phyloP scores from a whole-genome alignment of 257 asterid species.

The Cynanchum wilfordii region DNA sequence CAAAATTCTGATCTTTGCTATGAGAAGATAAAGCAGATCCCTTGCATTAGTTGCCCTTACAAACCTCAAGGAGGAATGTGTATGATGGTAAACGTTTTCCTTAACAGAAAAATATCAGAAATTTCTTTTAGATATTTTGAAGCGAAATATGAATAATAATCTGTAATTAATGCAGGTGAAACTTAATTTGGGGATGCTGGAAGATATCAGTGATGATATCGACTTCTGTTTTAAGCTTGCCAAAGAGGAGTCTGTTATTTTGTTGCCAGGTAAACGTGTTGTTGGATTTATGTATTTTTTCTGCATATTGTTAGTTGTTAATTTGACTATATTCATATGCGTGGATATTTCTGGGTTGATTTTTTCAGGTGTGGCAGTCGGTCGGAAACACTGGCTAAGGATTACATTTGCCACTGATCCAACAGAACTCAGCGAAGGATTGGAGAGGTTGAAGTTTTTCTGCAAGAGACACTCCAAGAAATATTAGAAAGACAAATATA shows the following conservation, averaged over 20 bases:
- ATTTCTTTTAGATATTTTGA: too few species aligned
- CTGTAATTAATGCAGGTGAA: slow-evolving; percentile 37
- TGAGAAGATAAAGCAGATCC: slow-evolving; percentile 45
- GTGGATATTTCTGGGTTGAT: too few species aligned
- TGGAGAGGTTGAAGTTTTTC: slow-evolving; percentile 54
- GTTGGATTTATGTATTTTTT: too few species aligned
- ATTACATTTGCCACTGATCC: slow-evolving; percentile 73
- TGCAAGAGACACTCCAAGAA: slow-evolving; percentile 46
- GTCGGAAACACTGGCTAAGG: slow-evolving; percentile 67
- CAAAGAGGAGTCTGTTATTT: slow-evolving; percentile 62
- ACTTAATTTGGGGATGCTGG: slow-evolving; percentile 40
- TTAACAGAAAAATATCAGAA: too few species aligned
- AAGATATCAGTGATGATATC: slow-evolving; percentile 60
- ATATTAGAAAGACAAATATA: too few species aligned
- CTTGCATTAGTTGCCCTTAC: slow-evolving; percentile 51
- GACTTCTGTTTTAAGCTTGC: slow-evolving; percentile 83
- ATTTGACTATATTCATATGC: too few species aligned
- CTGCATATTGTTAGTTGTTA: background rate
- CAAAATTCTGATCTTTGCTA: slow-evolving; percentile 45
- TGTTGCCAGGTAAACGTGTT: slow-evolving; percentile 72
- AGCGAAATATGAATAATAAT: background rate
- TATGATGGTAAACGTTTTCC: slow-evolving; percentile 39
- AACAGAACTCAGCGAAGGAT: slow-evolving; percentile 52
- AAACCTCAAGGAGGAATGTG: slow-evolving; percentile 80
- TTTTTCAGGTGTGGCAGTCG: slow-evolving; percentile 70